Percentiles rank a stretch among this genome's conserved stretches.
Evolutionary conservation across 2,329 filamentous ascomycete genomes (phyloP).

Genomic region (Plenodomus lindquistii): DNA sequence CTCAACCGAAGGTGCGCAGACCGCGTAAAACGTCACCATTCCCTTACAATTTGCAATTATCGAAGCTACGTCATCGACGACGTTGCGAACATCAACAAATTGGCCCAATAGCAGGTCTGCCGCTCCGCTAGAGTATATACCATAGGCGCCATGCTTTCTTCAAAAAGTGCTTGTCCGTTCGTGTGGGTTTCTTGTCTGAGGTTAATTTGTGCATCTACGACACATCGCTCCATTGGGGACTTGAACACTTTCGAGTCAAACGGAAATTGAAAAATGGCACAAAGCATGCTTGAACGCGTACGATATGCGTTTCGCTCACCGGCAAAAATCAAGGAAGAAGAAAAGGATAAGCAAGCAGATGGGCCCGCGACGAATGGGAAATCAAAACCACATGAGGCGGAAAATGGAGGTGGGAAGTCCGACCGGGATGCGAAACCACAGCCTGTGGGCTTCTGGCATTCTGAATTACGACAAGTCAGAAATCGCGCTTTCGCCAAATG

Average conservation of each 20-base stretch:
- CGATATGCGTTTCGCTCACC: slow-evolving; percentile 14
- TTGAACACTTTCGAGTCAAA: background rate
- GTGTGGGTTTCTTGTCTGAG: background rate
- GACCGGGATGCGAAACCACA: slow-evolving; percentile 22
- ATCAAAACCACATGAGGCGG: slow-evolving; percentile 7
- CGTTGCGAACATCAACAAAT: background rate
- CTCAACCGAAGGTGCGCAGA: background rate
- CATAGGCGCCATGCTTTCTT: slow-evolving; percentile 8
- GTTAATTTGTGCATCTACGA: background rate
- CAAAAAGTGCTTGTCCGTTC: slow-evolving; percentile 3
- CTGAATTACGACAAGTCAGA: slow-evolving; percentile 44
- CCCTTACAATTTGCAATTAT: slow-evolving; percentile 3
- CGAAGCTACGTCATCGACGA: slow-evolving; percentile 10
- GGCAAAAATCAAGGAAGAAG: slow-evolving; percentile 12
- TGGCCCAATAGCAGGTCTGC: background rate
- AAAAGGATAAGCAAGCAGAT: slow-evolving; percentile 9
- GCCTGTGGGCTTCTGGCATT: slow-evolving; percentile 54
- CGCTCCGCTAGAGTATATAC: slow-evolving; percentile 2
- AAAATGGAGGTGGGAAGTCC: slow-evolving; percentile 10
- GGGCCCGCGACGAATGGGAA: slow-evolving; percentile 6
- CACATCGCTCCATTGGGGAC: no score
- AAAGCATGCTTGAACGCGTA: slow-evolving; percentile 2
- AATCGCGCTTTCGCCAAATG: slow-evolving; percentile 48
- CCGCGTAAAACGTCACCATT: slow-evolving; percentile 6
- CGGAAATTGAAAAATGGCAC: slow-evolving; percentile 1